These are phyloP conservation scores for Panellus pusillus DNA, from an alignment of 768 basidiomycete genomes.

Conservation along the genomic window DNA sequence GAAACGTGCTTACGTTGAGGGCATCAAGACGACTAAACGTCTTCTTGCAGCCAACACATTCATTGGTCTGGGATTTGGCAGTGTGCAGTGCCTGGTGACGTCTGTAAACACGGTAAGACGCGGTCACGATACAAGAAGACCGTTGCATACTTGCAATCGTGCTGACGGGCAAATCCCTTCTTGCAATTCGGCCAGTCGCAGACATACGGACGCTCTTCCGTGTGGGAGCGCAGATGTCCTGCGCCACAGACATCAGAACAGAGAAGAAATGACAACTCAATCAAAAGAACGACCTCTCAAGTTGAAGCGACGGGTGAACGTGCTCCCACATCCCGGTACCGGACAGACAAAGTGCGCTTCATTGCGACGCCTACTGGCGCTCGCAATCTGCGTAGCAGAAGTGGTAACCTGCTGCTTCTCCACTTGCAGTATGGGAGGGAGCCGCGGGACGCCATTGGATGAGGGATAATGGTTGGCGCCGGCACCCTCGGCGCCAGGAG, in stretches of 20 bases:
- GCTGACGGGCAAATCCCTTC: constrained; percentile 93
- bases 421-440: constrained; percentile 86
- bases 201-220: constrained; percentile 91
- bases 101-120: constrained; percentile 36
- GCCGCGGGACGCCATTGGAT: constrained; percentile 49
- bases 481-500: constrained; percentile 42
- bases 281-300: constrained; percentile 57
- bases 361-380: constrained; percentile 84
- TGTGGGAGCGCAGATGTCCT: constrained; percentile 94
- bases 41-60: constrained; percentile 91
- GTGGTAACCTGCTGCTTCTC: constrained; percentile 96
- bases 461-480: constrained; percentile 58
- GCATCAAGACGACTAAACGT: constrained; percentile 94
- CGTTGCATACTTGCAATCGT: constrained; percentile 86
- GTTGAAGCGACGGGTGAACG: constrained; percentile 94
- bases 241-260: constrained; percentile 14
- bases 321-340: constrained; percentile 92
- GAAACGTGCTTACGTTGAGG: constrained; percentile 71
- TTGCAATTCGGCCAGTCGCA: constrained; percentile 94
- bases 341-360: constrained; percentile 93
- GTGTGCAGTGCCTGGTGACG: constrained; percentile 91
- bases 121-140: not conserved
- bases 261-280: constrained; percentile 1
- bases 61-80: constrained; percentile 78
- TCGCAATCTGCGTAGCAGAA: constrained; percentile 88